A percentile compares a stretch with the other conserved stretches of the same genome.
phyloP scores from a whole-genome alignment of 495 filamentous ascomycete genomes.

The Parmelia sp. region DNA sequence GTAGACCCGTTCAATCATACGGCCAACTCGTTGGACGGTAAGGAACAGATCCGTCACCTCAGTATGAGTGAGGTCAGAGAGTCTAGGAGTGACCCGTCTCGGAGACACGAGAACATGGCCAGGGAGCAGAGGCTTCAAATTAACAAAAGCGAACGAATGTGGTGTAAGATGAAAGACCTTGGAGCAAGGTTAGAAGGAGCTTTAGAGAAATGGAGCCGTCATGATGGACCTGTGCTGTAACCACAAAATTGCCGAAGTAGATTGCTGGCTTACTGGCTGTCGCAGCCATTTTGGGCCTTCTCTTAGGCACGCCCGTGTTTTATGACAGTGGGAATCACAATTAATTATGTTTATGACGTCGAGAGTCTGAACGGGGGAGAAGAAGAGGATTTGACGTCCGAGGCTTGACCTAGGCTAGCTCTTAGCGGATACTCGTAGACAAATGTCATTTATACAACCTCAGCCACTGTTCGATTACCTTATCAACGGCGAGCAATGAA shows the following conservation, averaged over 20 bases:
- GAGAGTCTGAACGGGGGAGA: too few species aligned
- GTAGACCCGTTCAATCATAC: conserved; percentile 70
- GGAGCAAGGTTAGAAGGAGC: conserved; percentile 21
- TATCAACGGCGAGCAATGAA: too few species aligned
- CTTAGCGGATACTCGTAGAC: too few species aligned
- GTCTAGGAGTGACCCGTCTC: conserved; percentile 53
- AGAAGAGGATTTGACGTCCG: too few species aligned
- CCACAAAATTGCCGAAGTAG: conserved; percentile 58
- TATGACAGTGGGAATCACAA: too few species aligned
- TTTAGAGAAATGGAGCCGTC: conserved; percentile 8
- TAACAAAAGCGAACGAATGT: conserved; percentile 77
- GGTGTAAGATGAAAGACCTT: conserved; percentile 83
- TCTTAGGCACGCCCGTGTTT: too few species aligned
- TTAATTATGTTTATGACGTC: too few species aligned
- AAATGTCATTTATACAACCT: too few species aligned
- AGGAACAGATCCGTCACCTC: conserved; percentile 82
- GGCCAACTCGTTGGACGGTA: conserved; percentile 73
- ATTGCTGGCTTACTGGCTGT: conserved; percentile 27
- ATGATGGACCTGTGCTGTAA: conserved; percentile 50
- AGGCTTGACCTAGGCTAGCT: too few species aligned
- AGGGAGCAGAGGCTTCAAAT: conserved; percentile 88
- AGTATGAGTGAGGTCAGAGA: conserved; percentile 63
- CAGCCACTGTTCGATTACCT: too few species aligned
- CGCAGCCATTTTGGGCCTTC: conserved; percentile 1
- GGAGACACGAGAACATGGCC: conserved; percentile 80